Evolutionary conservation across 805 yeast genomes (phyloP).

Genomic region (Jamesozyma piceae): DNA sequence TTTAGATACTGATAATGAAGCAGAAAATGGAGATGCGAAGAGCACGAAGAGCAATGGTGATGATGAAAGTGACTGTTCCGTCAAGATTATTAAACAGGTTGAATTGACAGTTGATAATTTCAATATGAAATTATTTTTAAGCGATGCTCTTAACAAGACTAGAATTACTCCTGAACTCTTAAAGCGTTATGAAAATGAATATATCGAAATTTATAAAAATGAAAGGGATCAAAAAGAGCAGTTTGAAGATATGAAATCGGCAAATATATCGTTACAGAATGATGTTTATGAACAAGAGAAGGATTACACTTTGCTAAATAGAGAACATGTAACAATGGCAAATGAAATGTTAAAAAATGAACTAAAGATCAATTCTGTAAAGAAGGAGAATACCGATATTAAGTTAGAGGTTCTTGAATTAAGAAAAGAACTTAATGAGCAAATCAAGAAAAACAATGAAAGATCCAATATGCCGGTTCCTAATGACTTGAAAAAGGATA

Average conservation of each 20-base stretch:
- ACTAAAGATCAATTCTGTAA: slow-evolving; percentile 59
- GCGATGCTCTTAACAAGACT: slow-evolving; percentile 57
- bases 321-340: slow-evolving; percentile 79
- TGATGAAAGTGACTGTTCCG: not conserved
- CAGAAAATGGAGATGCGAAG: not conserved
- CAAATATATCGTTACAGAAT: slow-evolving; percentile 62
- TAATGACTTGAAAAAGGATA: slow-evolving; percentile 37
- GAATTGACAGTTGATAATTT: slow-evolving; percentile 30
- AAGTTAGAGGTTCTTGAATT: slow-evolving; percentile 40
- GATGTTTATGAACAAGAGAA: slow-evolving; percentile 68
- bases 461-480: slow-evolving; percentile 25
- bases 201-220: slow-evolving; percentile 53
- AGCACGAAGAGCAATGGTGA: not conserved
- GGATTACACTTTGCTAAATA: slow-evolving; percentile 59
- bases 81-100: not conserved
- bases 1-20: slow-evolving; percentile 9
- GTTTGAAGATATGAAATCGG: slow-evolving; percentile 51
- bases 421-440: slow-evolving; percentile 30
- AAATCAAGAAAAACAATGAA: slow-evolving; percentile 26
- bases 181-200: slow-evolving; percentile 61
- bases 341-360: slow-evolving; percentile 78
- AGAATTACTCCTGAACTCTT: slow-evolving; percentile 62
- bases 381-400: slow-evolving; percentile 61
- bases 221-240: slow-evolving; percentile 56
- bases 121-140: slow-evolving; percentile 60